Conservation (phyloP, 176 grass and related monocot genomes). For the Chrysopogon serrulatus region DNA sequence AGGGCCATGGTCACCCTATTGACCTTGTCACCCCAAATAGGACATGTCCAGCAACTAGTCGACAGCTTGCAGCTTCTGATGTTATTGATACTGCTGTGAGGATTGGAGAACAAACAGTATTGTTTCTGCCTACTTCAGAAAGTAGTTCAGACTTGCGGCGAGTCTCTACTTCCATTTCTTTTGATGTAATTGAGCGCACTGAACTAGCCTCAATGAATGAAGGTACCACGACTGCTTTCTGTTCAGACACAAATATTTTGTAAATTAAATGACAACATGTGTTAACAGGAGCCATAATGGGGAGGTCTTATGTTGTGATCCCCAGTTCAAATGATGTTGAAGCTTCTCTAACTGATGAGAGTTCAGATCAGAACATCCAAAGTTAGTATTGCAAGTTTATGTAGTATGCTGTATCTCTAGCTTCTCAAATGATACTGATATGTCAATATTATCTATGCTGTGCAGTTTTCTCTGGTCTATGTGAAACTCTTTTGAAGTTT, state of each 20-base stretch:
- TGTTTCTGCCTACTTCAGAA: slow-evolving; percentile 73
- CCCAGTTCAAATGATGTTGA: slow-evolving; percentile 64
- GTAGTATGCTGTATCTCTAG: slow-evolving; percentile 2
- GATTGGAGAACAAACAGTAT: slow-evolving; percentile 62
- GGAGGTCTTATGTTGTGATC: slow-evolving; percentile 57
- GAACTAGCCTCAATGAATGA: slow-evolving; percentile 68
- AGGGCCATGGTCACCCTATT: slow-evolving; percentile 65
- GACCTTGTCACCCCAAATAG: slow-evolving; percentile 31
- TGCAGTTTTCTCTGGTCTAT: slow-evolving; percentile 82
- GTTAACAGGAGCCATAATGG: slow-evolving; percentile 62
- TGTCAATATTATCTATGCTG: slow-evolving; percentile 5
- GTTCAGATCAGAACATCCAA: slow-evolving; percentile 66
- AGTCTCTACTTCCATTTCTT: slow-evolving; percentile 45
- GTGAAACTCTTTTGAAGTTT: slow-evolving; percentile 62
- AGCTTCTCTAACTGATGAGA: slow-evolving; percentile 40
- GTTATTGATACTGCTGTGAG: slow-evolving; percentile 74
- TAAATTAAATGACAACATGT: slow-evolving; percentile 5
- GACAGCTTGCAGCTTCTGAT: slow-evolving; percentile 62
- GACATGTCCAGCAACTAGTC: slow-evolving; percentile 49
- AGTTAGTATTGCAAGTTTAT: slow-evolving; percentile 34
- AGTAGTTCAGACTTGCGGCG: slow-evolving; percentile 20
- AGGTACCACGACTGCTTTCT: slow-evolving; percentile 36
- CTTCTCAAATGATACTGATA: background rate
- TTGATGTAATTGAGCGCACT: slow-evolving; percentile 70
- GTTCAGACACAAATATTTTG: background rate